phyloP scores from a whole-genome alignment of 2,329 filamentous ascomycete genomes.

The Colletotrichum trifolii region DNA sequence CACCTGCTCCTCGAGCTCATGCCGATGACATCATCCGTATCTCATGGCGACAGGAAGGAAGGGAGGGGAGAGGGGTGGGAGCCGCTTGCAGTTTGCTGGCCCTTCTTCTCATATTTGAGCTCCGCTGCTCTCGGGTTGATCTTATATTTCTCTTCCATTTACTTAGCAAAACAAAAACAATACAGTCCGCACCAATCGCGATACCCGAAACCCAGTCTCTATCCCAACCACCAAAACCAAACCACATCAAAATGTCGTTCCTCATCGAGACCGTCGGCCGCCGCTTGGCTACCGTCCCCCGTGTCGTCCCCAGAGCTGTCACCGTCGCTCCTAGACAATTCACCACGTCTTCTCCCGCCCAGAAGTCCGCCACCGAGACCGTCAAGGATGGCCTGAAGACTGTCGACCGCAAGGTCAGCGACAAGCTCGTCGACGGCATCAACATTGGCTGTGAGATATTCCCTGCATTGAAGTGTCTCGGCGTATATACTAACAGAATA shows the following conservation, averaged over 20 bases:
- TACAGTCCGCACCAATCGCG: neutral
- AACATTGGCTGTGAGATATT: constrained; percentile 63
- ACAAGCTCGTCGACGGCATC: constrained; percentile 72
- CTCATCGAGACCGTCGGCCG: constrained; percentile 59
- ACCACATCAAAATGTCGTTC: constrained; percentile 60
- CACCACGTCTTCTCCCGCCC: constrained; percentile 56
- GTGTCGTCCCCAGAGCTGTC: constrained; percentile 51
- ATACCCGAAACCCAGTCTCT: neutral
- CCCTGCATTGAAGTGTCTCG: neutral
- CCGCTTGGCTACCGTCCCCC: constrained; percentile 48
- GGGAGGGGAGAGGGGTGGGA: neutral
- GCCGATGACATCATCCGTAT: constrained; percentile 31
- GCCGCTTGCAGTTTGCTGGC: neutral
- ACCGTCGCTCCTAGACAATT: constrained; percentile 60
- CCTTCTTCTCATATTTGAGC: constrained; percentile 14
- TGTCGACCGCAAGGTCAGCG: constrained; percentile 69
- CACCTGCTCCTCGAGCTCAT: too few species aligned
- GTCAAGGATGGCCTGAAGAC: constrained; percentile 70
- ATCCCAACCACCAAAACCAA: constrained; percentile 2
- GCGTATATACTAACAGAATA: constrained; percentile 20
- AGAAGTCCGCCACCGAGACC: constrained; percentile 63
- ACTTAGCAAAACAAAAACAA: neutral
- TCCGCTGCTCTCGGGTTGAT: neutral
- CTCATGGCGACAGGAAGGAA: constrained; percentile 14
- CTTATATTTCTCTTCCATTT: fast-evolving